Base-by-base conservation (phyloP, 1,284 basidiomycete species). In the Fomitopsis pinicola region DNA sequence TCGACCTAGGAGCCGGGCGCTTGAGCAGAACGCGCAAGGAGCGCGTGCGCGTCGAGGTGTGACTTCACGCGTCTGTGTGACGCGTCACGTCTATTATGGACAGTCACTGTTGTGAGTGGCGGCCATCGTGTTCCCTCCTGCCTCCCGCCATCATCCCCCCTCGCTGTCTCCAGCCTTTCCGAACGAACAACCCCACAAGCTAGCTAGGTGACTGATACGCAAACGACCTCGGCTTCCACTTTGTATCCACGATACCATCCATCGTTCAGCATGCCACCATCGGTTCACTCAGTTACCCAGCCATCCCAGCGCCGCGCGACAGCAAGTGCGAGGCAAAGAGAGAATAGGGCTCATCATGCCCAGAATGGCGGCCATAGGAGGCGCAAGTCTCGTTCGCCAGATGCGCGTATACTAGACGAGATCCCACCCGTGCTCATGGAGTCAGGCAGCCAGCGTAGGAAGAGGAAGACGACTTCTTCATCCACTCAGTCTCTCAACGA, bases 331-430 rank as follows among this genome's bases (percentile, higher is more conserved):
- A 59, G 66, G 8, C 66, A 68, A 22, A 57, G 68, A 26, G 68
- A 69, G 59, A 67, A 67, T 28, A 61, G 63, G 17, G 5, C 40
- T 0, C 50, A 61, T 19, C 54, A 17, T 6, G 57, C 58, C 14
- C 15, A 50, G 2, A 48, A 38, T 7, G 8, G 62, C 9, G 53
- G 59, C 7, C 52, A 14, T 1, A 63, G 68, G 36, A 63, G 68
- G 44, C 65, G 66, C 50, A 71, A 68, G 63, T 70, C 70, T 4
- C 70, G 66, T 35, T 71, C 70, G 3, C 70, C 70, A 22, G 70
- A 70, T 9, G 33, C 64, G 50, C 64, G 64, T 42, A 55, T 61
- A 14, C 45, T 59, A 9, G 69, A 71, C 26, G 66, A 67, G 12
- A 33, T 53, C 8, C 19, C 59, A 17, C 14, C 52, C 14, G 19